Percentiles rank a stretch among this genome's conserved stretches.
Evolutionary conservation across 139 green algal species (phyloP).

Genomic region (Chlorella sp.): DNA sequence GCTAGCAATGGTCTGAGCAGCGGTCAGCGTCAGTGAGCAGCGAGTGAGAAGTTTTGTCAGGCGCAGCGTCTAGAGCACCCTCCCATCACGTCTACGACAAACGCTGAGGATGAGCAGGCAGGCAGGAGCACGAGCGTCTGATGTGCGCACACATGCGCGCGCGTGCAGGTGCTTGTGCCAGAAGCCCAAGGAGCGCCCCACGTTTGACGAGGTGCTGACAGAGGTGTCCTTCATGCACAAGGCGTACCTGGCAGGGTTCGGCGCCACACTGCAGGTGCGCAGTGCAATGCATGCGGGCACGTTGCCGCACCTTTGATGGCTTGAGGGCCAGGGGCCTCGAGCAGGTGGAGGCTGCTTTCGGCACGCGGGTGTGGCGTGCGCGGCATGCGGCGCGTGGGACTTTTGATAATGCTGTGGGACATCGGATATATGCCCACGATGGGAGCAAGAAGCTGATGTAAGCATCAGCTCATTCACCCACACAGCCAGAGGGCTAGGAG

Average conservation of each 20-base stretch:
- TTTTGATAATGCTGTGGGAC: no score
- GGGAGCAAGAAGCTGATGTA: no score
- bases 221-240: constrained; percentile 2
- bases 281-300: no score
- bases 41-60: background rate
- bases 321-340: no score
- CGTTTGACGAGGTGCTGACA: background rate
- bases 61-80: background rate
- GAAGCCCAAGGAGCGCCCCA: background rate
- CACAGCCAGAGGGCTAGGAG: no score
- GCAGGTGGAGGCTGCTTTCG: no score
- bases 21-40: background rate
- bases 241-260: background rate
- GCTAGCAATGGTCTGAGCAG: background rate
- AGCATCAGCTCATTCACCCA: no score
- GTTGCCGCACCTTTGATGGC: no score
- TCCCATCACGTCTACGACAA: background rate
- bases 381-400: no score
- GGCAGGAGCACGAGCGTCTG: background rate
- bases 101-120: background rate
- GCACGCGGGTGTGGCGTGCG: no score
- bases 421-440: no score
- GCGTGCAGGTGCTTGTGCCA: background rate
- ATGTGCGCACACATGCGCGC: background rate
- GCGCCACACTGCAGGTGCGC: no score